phyloP scores from a whole-genome alignment of 306 rosid genomes.

The Cucurbita pepo region DNA sequence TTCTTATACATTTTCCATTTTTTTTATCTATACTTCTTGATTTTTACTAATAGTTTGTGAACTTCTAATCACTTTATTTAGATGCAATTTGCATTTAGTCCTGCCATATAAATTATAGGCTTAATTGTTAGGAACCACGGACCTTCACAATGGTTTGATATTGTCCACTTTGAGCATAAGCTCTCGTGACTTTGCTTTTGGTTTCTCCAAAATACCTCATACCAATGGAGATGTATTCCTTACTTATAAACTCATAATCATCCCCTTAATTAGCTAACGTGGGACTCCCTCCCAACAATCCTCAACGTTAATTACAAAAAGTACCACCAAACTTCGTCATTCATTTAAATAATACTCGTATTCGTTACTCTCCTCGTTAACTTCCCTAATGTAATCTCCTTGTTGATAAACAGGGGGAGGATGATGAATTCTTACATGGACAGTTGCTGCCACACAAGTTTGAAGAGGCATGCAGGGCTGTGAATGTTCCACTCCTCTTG shows the following conservation, averaged over 20 bases:
- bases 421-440: conserved; percentile 60
- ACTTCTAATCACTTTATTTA: not conserved
- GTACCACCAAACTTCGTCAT: not conserved
- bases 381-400: not conserved
- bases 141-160: too few relatives aligned
- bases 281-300: too few relatives aligned
- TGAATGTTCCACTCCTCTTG: conserved; percentile 46
- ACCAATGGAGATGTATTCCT: too few relatives aligned
- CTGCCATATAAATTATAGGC: not conserved
- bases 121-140: not conserved
- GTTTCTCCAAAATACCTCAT: too few relatives aligned
- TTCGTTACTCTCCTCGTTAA: not conserved
- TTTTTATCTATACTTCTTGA: not conserved
- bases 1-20: not conserved
- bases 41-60: not conserved
- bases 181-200: too few relatives aligned
- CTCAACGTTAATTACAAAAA: not conserved
- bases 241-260: too few relatives aligned
- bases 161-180: too few relatives aligned
- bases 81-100: not conserved
- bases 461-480: conserved; percentile 65
- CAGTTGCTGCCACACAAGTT: conserved; percentile 68
- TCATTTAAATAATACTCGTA: too few relatives aligned
- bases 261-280: too few relatives aligned
- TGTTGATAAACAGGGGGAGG: conserved; percentile 42